Evolutionary conservation across 1,139 yeast species (phyloP), one percentile per base, ranked within the genome.

Genomic region (Tardiomyces digboiensis): DNA sequence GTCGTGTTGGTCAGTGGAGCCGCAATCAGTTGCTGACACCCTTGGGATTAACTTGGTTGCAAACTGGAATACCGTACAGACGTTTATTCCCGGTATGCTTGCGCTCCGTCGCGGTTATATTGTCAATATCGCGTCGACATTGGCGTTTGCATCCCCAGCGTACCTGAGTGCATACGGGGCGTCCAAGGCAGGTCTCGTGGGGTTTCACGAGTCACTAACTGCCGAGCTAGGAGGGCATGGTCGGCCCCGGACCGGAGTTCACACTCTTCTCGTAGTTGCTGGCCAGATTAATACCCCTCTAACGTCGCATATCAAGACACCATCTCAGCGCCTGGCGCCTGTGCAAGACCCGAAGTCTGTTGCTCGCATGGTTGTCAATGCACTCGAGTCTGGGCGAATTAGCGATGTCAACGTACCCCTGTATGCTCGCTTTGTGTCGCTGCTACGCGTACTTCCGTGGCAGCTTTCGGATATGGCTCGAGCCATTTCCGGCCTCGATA

Each of bases 101-200:
- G 58, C 54, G n/a, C 51, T 60, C 18, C 68, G 71, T 44, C 67
- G 93, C 38, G 96, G 97, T 0, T 85, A 81, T 58, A 72, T 91
- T 16, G 78, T 89, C 22, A 84, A 89, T 2, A 68, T 89, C 29
- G 87, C 91, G 0, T 85, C 95, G 0, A 86, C 86, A 0, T 67
- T 89, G 45, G 97, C 96, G 0, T 80, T 82, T 50, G 72, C 84
- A 70, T 75, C 94, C 0, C 97, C 97, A 0, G 91, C 95, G 6
- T 68, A 81, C 29, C 67, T 86, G 45, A 76, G 84, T 37, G 85
- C 85, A 0, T 89, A 89, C 56, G 95, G 96, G 0, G 95, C 97
- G 0, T 76, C 94, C 7, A 89, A 89, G 61, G 82, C 95, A 0
- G 97, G 95, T 0, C 62, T 86, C 23, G 74, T 89, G 43, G 88